Percentiles rank a stretch among this genome's conserved stretches.
Conservation (phyloP, 116 monocot genomes). For the Iris pallida region DNA sequence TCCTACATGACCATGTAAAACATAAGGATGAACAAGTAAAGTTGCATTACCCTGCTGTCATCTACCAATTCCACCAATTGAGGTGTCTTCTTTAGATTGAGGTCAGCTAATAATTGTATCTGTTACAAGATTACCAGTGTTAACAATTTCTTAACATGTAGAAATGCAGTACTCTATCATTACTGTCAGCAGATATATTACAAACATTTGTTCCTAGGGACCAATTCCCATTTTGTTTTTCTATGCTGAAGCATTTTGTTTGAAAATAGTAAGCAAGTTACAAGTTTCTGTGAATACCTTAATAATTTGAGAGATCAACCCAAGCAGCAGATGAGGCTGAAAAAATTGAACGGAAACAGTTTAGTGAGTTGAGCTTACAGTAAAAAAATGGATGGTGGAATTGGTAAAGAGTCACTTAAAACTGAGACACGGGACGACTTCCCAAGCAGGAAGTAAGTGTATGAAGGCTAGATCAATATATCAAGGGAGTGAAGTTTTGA, state of each 20-base stretch:
- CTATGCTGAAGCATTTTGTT: neutral
- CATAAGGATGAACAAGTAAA: neutral
- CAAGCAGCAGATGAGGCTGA: slow-evolving; percentile 97
- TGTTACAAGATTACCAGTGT: slow-evolving; percentile 19
- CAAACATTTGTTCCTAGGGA: neutral
- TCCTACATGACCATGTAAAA: neutral
- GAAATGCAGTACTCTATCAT: neutral
- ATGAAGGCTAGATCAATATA: neutral
- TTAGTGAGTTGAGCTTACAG: neutral
- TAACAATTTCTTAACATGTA: slow-evolving; percentile 2
- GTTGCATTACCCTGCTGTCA: slow-evolving; percentile 47
- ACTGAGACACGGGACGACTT: neutral
- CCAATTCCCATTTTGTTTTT: neutral
- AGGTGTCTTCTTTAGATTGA: slow-evolving; percentile 89
- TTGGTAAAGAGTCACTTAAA: neutral
- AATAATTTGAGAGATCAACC: slow-evolving; percentile 97
- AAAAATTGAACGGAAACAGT: slow-evolving; percentile 10
- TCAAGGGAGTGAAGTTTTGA: neutral
- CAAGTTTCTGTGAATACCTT: slow-evolving; percentile 53
- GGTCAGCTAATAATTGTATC: slow-evolving; percentile 93
- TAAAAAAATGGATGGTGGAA: neutral
- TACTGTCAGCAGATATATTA: no score
- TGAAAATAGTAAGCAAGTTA: neutral
- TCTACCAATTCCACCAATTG: slow-evolving; percentile 83
- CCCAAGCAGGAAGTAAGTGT: neutral